These are phyloP conservation scores for Heterobasidion annosum DNA, from an alignment of 1,284 basidiomycete species.

Conservation along the genomic window DNA sequence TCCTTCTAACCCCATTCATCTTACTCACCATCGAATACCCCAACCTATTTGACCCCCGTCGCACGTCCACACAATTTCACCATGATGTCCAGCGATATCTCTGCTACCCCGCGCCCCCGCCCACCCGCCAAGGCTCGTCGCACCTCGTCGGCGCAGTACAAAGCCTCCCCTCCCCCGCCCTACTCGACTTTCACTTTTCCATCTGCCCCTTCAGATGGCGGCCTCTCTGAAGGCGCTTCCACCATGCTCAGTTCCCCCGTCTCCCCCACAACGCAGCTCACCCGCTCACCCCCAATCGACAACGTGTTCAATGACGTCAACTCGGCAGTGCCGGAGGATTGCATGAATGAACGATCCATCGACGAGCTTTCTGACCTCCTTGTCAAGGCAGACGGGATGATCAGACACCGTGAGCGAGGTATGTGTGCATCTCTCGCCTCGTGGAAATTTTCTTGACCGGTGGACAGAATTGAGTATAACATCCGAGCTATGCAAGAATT, in stretches of 20 bases:
- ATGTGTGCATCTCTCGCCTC: slow-evolving; percentile 15
- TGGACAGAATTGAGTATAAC: slow-evolving; percentile 57
- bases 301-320: slow-evolving; percentile 11
- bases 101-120: slow-evolving; percentile 41
- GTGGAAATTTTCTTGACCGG: background rate
- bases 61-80: background rate
- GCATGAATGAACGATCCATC: slow-evolving; percentile 55
- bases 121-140: slow-evolving; percentile 52
- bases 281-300: slow-evolving; percentile 10
- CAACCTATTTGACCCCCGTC: too few relatives aligned
- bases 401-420: slow-evolving; percentile 73
- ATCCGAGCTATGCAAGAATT: slow-evolving; percentile 55
- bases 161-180: slow-evolving; percentile 44
- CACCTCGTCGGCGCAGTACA: slow-evolving; percentile 23
- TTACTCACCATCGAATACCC: background rate
- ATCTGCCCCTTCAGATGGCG: slow-evolving; percentile 8
- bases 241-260: slow-evolving; percentile 30
- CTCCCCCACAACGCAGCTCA: slow-evolving; percentile 21
- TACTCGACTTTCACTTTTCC: slow-evolving; percentile 28
- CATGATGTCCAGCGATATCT: slow-evolving; percentile 38
- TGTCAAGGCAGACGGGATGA: slow-evolving; percentile 59
- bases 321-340: slow-evolving; percentile 25
- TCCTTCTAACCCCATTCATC: background rate
- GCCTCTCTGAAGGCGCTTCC: slow-evolving; percentile 12
- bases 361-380: slow-evolving; percentile 65